Base-by-base conservation (phyloP, 345 rosid species). In the Odontarrhena argentea region DNA sequence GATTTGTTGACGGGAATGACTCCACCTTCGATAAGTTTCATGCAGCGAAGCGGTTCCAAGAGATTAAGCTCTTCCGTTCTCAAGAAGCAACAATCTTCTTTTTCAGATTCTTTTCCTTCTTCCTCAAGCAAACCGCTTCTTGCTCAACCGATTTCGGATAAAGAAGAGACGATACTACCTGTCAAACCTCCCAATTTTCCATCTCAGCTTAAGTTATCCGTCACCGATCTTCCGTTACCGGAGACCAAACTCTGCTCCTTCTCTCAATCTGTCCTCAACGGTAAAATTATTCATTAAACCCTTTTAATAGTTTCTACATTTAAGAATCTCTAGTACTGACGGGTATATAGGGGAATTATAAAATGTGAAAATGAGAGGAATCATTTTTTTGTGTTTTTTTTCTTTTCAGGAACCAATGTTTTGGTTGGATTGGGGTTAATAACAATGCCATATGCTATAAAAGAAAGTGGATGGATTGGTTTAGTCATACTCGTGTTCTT, bases 391-490 rank as follows among this genome's bases (percentile, higher is more conserved):
- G 10, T 35, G 6, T 11, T 7, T 22, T 40, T 4, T 43, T 9
- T 40, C 2, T 43, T 9, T 71, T 67, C 53, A 91, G 96, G 96
- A 72, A 85, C 81, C 69, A 88, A 92, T 82, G 84, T 85, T 44
- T 58, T 89, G 1, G 84, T 85, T 55, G 97, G 97, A 34, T 56
- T 90, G 28, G 93, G 93, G 67, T 74, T 88, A 24, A 76, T 86
- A 40, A 78, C 98, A 45, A 80, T 83, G 71, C 94, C 97, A 34
- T 87, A 83, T 53, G 88, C 92, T 2, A 63, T 90, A 49, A 82
- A 76, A 73, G 87, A 87, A 82, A 88, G 92, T 78, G 98, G 98
- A 52, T 88, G 87, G 94, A 66, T 78, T n/a, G 85, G 97, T 71
- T 77, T 90, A 35, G 3, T 65, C 18, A 49, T 90, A 43, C 86